Evolutionary conservation across 2,329 filamentous ascomycete species (phyloP), one percentile per base, ranked within the genome.

Genomic region (Scortechinia acanthostroma): DNA sequence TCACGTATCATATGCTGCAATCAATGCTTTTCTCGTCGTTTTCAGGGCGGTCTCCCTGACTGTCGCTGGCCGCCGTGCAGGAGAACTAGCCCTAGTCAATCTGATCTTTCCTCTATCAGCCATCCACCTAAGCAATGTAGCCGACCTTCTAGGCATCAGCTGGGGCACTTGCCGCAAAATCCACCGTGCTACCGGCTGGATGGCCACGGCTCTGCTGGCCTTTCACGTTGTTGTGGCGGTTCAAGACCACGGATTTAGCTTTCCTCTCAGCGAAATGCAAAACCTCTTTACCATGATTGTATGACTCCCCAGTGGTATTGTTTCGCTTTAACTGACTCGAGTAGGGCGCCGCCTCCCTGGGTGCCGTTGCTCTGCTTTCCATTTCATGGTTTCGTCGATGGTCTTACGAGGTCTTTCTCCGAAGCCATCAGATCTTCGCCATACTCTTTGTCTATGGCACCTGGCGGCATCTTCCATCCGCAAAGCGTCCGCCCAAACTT

Each of bases 21-120:
- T 43, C 17, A 51, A 48, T 33, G 14, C 47, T 14, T 48, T 50
- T 30, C 50, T 30, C 10, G 25, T 30, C n/a, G 10, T 30, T n/a
- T 30, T 30, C 25, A n/a, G 25, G n/a, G 25, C 10, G 10, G n/a
- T 10, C 25, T 30, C 25, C 10, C 25, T 30, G n/a, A 30, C 25
- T 30, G n/a, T 10, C 25, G 25, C 25, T 30, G 25, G 25, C n/a
- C 25, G 25, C n/a, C 25, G 25, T 10, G 25, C 25, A 10, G 25
- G 25, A 30, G 10, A 10, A 10, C 25, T 30, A n/a, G 25, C 25
- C 10, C n/a, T 30, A n/a, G n/a, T 30, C 25, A 30, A 30, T n/a
- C 25, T 30, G 25, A 30, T n/a, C n/a, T 30, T 30, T 30, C 25
- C n/a, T 30, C 25, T 30, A 30, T 30, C 25, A 10, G 25, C 25